Evolutionary conservation across 768 basidiomycete species (phyloP).

Genomic region (Trametes punicea): DNA sequence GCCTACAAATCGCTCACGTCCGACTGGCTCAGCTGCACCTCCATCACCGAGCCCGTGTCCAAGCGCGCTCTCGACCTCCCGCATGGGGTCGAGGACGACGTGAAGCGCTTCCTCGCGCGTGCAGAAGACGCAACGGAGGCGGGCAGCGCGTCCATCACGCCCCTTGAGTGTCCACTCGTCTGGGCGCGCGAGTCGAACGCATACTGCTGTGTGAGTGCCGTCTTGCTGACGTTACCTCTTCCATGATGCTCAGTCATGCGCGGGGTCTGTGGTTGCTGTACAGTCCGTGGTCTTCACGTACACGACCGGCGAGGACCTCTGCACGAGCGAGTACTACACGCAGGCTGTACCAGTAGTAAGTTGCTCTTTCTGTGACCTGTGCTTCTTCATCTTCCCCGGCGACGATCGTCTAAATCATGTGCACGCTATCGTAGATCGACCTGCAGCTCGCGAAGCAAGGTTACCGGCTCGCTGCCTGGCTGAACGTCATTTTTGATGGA

Average conservation of each 20-base stretch:
- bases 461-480: constrained; percentile 48
- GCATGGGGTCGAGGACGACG: constrained; percentile 6
- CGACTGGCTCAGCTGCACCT: constrained; percentile 30
- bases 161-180: constrained; percentile 44
- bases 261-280: neutral
- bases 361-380: constrained; percentile 28
- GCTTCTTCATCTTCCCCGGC: too few species aligned
- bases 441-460: constrained; percentile 46
- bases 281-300: constrained; percentile 42
- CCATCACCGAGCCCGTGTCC: constrained; percentile 24
- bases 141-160: constrained; percentile 36
- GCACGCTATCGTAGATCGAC: constrained; percentile 31
- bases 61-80: constrained; percentile 26
- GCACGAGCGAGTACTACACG: constrained; percentile 34
- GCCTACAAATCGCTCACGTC: constrained; percentile 23
- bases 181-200: constrained; percentile 47
- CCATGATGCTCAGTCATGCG: neutral
- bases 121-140: constrained; percentile 4
- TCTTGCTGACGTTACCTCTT: neutral
- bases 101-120: constrained; percentile 2
- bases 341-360: constrained; percentile 25
- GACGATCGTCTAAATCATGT: too few species aligned
- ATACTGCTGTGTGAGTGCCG: constrained; percentile 38
- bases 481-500: constrained; percentile 44
- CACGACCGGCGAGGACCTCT: constrained; percentile 40